phyloP scores from a whole-genome alignment of 768 basidiomycete genomes.

The Macrolepiota fuliginosa region DNA sequence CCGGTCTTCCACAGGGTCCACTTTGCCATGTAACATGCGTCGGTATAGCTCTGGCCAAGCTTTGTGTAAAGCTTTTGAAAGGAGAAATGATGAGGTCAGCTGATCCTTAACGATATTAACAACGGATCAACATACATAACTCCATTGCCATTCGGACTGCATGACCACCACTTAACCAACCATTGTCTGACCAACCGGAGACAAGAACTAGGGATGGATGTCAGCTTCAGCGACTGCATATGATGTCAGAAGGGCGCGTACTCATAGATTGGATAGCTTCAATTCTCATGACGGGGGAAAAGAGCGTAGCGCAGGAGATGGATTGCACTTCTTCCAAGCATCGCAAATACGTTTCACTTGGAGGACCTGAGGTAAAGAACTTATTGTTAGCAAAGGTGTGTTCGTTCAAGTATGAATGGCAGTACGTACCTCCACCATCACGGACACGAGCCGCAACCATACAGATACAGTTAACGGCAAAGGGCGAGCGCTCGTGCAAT shows the following conservation, averaged over 20 bases:
- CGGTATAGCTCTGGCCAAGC: conserved; percentile 83
- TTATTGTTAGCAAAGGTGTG: conserved; percentile 12
- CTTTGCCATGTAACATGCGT: conserved; percentile 72
- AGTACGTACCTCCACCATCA: conserved; percentile 76
- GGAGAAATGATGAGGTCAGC: neutral
- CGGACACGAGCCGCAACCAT: conserved; percentile 90
- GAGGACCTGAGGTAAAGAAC: conserved; percentile 45
- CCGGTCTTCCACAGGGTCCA: conserved; percentile 60
- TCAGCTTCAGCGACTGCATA: neutral
- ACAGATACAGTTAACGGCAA: conserved; percentile 90
- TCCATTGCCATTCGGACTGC: conserved; percentile 98
- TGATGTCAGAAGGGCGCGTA: conserved; percentile 35
- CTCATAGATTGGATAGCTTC: conserved; percentile 96
- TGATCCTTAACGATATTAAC: neutral
- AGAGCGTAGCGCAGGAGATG: conserved; percentile 84
- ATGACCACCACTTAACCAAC: conserved; percentile 94
- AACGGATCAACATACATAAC: conserved; percentile 54
- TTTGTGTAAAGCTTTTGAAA: conserved; percentile 72
- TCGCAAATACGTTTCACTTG: conserved; percentile 69
- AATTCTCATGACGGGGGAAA: conserved; percentile 77
- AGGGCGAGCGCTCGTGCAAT: conserved; percentile 86
- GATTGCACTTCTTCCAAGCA: conserved; percentile 83
- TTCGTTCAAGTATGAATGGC: neutral
- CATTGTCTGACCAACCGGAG: conserved; percentile 93
- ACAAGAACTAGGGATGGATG: conserved; percentile 60